These are phyloP conservation scores for Botrytis porri DNA, from an alignment of 2,329 filamentous ascomycete species.

Conservation along the genomic window DNA sequence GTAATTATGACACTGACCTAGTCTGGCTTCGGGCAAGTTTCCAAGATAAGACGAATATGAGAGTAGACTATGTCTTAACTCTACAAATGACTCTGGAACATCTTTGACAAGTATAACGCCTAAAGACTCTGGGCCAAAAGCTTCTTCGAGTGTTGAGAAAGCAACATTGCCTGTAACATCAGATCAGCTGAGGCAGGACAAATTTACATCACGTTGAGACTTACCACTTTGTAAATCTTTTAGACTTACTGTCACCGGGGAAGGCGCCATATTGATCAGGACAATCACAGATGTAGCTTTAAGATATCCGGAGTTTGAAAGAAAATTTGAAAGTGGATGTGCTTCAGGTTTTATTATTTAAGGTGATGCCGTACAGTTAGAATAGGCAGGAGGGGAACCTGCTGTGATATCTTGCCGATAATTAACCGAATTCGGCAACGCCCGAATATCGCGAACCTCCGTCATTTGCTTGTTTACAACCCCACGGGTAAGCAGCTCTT, in stretches of 20 bases:
- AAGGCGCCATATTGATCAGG: slow-evolving; percentile 28
- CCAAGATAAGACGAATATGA: slow-evolving; percentile 89
- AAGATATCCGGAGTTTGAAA: background rate
- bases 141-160: slow-evolving; percentile 67
- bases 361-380: background rate
- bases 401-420: background rate
- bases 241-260: slow-evolving; percentile 53
- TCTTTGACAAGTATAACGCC: slow-evolving; percentile 93
- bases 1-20: slow-evolving; percentile 53
- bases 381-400: background rate
- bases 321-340: background rate
- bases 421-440: slow-evolving; percentile 13
- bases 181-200: slow-evolving; percentile 21
- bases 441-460: slow-evolving; percentile 13
- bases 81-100: slow-evolving; percentile 67
- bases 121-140: slow-evolving; percentile 86
- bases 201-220: background rate
- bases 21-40: slow-evolving; percentile 67
- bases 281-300: background rate
- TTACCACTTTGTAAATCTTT: slow-evolving; percentile 57
- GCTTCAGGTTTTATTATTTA: background rate
- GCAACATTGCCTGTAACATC: slow-evolving; percentile 57
- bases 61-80: slow-evolving; percentile 70
- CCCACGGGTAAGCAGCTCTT: slow-evolving; percentile 5
- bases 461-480: background rate